Evolutionary conservation across 2,329 filamentous ascomycete genomes (phyloP).

Genomic region (Paramyrothecium sp.): DNA sequence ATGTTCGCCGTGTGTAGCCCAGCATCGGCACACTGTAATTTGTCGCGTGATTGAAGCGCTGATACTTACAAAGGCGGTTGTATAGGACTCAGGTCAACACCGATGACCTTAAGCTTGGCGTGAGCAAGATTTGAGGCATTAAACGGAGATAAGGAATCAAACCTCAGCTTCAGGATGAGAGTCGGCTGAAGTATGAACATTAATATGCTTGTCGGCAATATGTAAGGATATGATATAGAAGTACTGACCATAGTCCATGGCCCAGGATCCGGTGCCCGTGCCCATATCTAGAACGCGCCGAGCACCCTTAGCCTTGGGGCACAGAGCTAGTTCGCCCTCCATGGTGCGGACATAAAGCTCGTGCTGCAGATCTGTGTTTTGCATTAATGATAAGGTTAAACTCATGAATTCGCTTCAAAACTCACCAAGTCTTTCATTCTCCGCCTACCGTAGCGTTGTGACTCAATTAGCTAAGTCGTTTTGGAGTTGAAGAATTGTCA

Average conservation of each 20-base stretch:
- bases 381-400: not conserved
- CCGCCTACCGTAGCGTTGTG: constrained; percentile 3
- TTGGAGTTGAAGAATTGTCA: no score
- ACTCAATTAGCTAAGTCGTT: not conserved
- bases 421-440: constrained; percentile 9
- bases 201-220: no score
- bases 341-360: constrained; percentile 18
- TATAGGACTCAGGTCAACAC: constrained; percentile 31
- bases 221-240: no score
- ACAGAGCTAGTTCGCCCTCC: constrained; percentile 18
- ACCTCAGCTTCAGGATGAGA: constrained; percentile 18
- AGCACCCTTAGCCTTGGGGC: constrained; percentile 14
- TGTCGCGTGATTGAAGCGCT: not conserved
- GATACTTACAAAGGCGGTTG: constrained; percentile 26
- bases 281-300: constrained; percentile 27
- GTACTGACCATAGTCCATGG: constrained; percentile 24
- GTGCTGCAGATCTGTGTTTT: constrained; percentile 24
- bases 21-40: no score
- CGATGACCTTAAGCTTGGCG: constrained; percentile 15
- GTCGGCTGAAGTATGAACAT: constrained; percentile 10
- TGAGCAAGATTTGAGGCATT: not conserved
- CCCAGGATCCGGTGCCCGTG: constrained; percentile 30
- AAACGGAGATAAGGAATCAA: not conserved
- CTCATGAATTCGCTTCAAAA: not conserved
- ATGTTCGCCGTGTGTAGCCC: no score